Evolutionary conservation across 2,329 filamentous ascomycete species (phyloP).

Genomic region (Talaromyces rugulosus): DNA sequence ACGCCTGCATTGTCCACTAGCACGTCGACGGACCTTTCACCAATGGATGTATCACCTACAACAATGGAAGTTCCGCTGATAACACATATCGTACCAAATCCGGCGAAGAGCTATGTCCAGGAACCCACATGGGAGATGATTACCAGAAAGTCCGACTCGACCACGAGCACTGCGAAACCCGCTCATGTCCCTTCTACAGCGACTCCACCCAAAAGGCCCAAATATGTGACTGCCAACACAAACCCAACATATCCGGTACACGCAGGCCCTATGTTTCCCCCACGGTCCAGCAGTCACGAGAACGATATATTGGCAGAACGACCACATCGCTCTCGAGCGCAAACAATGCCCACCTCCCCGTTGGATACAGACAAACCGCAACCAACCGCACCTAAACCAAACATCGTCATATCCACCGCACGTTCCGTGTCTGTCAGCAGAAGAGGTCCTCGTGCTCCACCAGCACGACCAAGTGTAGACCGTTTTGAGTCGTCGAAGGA

Average conservation of each 20-base stretch:
- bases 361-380: constrained; percentile 5
- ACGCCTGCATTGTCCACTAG: constrained; percentile 9
- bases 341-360: constrained; percentile 6
- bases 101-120: constrained; percentile 14
- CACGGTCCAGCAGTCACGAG: neutral
- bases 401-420: constrained; percentile 36
- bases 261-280: neutral
- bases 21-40: neutral
- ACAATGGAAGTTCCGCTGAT: constrained; percentile 4
- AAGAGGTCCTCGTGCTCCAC: constrained; percentile 15
- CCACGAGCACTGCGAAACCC: neutral
- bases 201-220: neutral
- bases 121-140: constrained; percentile 23
- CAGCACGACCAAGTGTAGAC: constrained; percentile 17
- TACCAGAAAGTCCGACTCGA: constrained; percentile 12
- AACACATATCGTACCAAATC: constrained; percentile 15
- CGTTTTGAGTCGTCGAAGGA: neutral
- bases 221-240: neutral
- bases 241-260: neutral
- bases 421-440: constrained; percentile 35
- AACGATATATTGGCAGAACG: neutral
- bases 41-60: constrained; percentile 6
- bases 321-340: constrained; percentile 1
- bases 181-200: neutral
- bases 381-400: neutral